Conservation (phyloP, 495 filamentous ascomycete genomes). For the Daldinia childiae region DNA sequence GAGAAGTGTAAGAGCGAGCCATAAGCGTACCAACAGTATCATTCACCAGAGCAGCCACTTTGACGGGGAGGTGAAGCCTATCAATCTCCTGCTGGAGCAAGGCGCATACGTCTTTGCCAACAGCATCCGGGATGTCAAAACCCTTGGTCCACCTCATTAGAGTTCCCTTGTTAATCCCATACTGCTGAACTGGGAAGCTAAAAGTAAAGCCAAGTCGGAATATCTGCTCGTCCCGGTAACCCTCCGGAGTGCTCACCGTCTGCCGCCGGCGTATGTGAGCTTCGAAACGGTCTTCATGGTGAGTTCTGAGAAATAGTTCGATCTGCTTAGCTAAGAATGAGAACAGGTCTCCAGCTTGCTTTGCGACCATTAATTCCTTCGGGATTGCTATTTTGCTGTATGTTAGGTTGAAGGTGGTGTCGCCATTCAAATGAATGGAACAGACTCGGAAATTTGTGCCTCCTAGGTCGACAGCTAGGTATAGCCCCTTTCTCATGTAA, state of each 20-base stretch:
- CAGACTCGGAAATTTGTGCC: slow-evolving; percentile 99
- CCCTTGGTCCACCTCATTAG: slow-evolving; percentile 98
- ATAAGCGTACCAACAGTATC: slow-evolving; percentile 98
- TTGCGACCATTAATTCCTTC: slow-evolving; percentile 86
- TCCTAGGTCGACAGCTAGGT: slow-evolving; percentile 94
- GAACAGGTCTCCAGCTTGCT: slow-evolving; percentile 88
- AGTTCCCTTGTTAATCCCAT: slow-evolving; percentile 91
- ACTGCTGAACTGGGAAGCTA: slow-evolving; percentile 93
- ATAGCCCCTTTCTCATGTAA: slow-evolving; percentile 74
- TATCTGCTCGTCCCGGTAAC: slow-evolving; percentile 70
- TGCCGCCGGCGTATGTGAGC: slow-evolving; percentile 69
- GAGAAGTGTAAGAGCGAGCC: slow-evolving; percentile 94
- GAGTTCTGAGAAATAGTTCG: slow-evolving; percentile 81
- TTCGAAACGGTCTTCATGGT: slow-evolving; percentile 90
- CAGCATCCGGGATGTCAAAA: slow-evolving; percentile 90
- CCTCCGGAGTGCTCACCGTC: slow-evolving; percentile 62
- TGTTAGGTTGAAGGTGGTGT: slow-evolving; percentile 89
- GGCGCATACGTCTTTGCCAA: slow-evolving; percentile 93
- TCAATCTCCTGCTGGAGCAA: slow-evolving; percentile 94
- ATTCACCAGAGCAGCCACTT: slow-evolving; percentile 93
- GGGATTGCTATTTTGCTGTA: slow-evolving; percentile 94
- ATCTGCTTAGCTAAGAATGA: slow-evolving; percentile 93
- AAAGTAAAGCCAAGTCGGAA: slow-evolving; percentile 97
- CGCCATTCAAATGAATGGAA: slow-evolving; percentile 88
- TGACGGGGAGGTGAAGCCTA: slow-evolving; percentile 83